A percentile compares a stretch with the other conserved stretches of the same genome.
Evolutionary conservation across 2,329 filamentous ascomycete genomes (phyloP).

Genomic region (Neonectria magnoliae): DNA sequence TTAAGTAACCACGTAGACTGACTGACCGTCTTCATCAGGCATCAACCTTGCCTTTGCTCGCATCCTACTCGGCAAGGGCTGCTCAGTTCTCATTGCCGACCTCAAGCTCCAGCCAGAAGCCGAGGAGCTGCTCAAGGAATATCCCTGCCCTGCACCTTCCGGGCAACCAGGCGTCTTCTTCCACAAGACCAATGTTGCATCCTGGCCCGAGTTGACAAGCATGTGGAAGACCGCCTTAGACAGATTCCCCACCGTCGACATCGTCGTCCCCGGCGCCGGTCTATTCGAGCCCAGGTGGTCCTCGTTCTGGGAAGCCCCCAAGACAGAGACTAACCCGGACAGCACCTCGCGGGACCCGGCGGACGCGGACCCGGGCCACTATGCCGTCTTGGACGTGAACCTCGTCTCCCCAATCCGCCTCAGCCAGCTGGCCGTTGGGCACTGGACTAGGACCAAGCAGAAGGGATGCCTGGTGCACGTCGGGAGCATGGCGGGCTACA

Average conservation of each 20-base stretch:
- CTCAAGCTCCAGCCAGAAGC: constrained; percentile 48
- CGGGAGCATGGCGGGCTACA: constrained; percentile 49
- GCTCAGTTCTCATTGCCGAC: constrained; percentile 52
- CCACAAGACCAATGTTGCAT: constrained; percentile 49
- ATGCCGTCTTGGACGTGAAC: constrained; percentile 51
- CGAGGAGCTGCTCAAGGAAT: constrained; percentile 44
- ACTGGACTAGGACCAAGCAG: constrained; percentile 48
- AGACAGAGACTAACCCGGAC: constrained; percentile 42
- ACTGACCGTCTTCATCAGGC: constrained; percentile 36
- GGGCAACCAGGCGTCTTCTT: constrained; percentile 45
- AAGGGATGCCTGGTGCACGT: constrained; percentile 47
- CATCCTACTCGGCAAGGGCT: constrained; percentile 47
- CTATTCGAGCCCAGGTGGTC: constrained; percentile 50
- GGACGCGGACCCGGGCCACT: constrained; percentile 45
- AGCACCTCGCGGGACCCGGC: constrained; percentile 41
- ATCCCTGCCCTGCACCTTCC: constrained; percentile 37
- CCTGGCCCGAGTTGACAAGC: constrained; percentile 47
- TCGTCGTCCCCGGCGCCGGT: constrained; percentile 51
- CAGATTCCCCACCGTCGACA: constrained; percentile 46
- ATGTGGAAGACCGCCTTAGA: constrained; percentile 45
- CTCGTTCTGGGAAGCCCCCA: constrained; percentile 50
- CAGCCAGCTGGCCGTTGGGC: constrained; percentile 50
- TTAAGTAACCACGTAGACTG: neutral
- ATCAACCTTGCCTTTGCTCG: constrained; percentile 50
- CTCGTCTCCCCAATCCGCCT: constrained; percentile 50